Conservation (phyloP, 495 filamentous ascomycete genomes). For the Bryoglossum gracile region DNA sequence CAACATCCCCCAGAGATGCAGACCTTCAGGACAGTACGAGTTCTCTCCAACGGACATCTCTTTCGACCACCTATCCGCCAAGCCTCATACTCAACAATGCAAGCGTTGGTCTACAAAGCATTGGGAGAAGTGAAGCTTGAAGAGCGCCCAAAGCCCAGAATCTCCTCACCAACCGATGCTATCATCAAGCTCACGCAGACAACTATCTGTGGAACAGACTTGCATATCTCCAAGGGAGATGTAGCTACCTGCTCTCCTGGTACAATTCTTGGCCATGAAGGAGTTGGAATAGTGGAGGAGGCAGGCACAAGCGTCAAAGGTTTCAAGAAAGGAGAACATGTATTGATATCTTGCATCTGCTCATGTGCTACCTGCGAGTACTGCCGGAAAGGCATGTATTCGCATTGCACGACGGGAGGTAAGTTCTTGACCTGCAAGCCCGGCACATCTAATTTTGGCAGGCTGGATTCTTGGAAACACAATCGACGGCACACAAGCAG, state of each 20-base stretch:
- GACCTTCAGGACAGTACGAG: conserved; percentile 12
- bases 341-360: conserved; percentile 37
- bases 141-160: conserved; percentile 21
- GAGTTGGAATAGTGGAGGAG: conserved; percentile 33
- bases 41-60: conserved; percentile 6
- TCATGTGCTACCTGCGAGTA: conserved; percentile 35
- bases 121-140: conserved; percentile 19
- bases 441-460: background rate
- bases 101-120: conserved; percentile 34
- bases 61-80: conserved; percentile 8
- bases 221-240: conserved; percentile 34
- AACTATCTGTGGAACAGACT: conserved; percentile 38
- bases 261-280: conserved; percentile 40
- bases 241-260: conserved; percentile 23
- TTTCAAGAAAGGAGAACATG: conserved; percentile 31
- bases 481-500: conserved; percentile 44
- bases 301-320: conserved; percentile 26
- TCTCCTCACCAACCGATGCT: conserved; percentile 25
- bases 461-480: conserved; percentile 39
- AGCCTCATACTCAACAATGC: conserved; percentile 27
- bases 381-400: conserved; percentile 32
- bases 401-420: conserved; percentile 32
- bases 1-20: conserved; percentile 7
- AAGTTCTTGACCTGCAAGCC: background rate
- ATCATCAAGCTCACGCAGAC: conserved; percentile 29